A percentile compares a stretch with the other conserved stretches of the same genome.
These are phyloP conservation scores for Aspergillus uvarum DNA, from an alignment of 2,329 filamentous ascomycete genomes.

Conservation along the genomic window DNA sequence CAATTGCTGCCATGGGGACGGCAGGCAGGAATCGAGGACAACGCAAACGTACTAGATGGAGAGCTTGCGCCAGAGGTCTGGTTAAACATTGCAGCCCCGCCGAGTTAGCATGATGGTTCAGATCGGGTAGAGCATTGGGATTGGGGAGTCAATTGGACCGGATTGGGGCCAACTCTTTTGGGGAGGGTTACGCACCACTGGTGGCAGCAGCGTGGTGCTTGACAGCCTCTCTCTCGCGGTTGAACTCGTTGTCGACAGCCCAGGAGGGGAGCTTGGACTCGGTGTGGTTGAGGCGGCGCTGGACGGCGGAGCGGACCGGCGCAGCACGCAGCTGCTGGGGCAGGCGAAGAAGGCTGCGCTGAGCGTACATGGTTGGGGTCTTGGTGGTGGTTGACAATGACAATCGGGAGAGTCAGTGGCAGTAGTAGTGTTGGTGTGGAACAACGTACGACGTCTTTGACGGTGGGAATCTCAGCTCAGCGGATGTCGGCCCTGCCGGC, in stretches of 20 bases:
- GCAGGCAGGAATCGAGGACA: background rate
- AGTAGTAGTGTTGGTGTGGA: conserved; percentile 12
- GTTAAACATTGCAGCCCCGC: conserved; percentile 14
- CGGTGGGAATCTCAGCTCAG: conserved; percentile 24
- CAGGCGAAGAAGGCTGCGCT: conserved; percentile 61
- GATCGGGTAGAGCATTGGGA: background rate
- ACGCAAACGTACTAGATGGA: conserved; percentile 78
- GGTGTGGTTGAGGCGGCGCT: conserved; percentile 71
- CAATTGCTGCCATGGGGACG: conserved; percentile 10
- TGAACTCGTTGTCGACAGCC: conserved; percentile 81
- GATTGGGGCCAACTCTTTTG: conserved; percentile 8
- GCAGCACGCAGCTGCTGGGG: conserved; percentile 58
- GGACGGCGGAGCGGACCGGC: conserved; percentile 56
- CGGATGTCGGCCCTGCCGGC: conserved; percentile 25
- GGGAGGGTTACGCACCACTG: conserved; percentile 63
- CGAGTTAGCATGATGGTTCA: conserved; percentile 24
- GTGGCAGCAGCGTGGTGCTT: conserved; percentile 86
- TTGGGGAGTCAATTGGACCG: background rate
- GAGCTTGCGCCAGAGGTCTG: conserved; percentile 94
- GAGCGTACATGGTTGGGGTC: conserved; percentile 60
- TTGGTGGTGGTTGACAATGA: conserved; percentile 6
- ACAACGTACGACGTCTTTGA: conserved; percentile 9
- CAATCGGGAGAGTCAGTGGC: conserved; percentile 14
- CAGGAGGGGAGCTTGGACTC: conserved; percentile 56
- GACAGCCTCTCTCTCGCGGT: conserved; percentile 84